Base-by-base conservation (phyloP, 169 alveolate species). In the Theileria parva region DNA sequence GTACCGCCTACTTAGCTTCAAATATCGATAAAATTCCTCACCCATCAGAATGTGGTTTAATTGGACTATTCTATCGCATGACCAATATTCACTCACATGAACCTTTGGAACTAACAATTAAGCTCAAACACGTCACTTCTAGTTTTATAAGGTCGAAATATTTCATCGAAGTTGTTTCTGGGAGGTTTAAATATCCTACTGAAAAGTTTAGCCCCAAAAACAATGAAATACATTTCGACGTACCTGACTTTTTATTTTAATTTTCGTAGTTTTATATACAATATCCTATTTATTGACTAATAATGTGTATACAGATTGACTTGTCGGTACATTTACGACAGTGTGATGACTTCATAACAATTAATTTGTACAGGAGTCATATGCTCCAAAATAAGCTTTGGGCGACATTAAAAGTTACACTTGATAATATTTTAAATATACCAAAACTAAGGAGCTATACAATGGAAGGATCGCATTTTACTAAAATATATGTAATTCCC, bases 81-180 rank as follows among this genome's bases (percentile, higher is more conserved):
- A 25, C 74, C 11, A 87, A 87, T 19, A 11, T 77, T 11, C 94
- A 91, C 55, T 57, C 64, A 55, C 94, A 91, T 60, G 92, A 85
- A 15, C 80, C 91, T 8, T 79, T 91, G 34, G 93, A 91, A 30
- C n/a, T 85, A 37, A 75, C 86, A n/a, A 50, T 88, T 0, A 94
- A 91, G 53, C 50, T 91, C 25, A 89, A 85, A 32, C 89, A 88
- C n/a, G 88, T 86, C 51, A 17, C 48, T 39, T 25, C 77, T 6
- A n/a, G 25, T 59, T 39, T 74, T n/a, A 55, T 23, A 15, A 28
- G 64, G 32, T 87, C 86, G 25, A 78, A 81, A 34, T 87, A 77
- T 74, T 79, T n/a, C 71, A 19, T 89, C 51, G 91, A 84, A 32
- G 70, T 88, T 1, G 77, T 66, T 12, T 74, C 89, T 28, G 94